Conservation (phyloP, 164 flowering plant species). For the Echeveria elegans region DNA sequence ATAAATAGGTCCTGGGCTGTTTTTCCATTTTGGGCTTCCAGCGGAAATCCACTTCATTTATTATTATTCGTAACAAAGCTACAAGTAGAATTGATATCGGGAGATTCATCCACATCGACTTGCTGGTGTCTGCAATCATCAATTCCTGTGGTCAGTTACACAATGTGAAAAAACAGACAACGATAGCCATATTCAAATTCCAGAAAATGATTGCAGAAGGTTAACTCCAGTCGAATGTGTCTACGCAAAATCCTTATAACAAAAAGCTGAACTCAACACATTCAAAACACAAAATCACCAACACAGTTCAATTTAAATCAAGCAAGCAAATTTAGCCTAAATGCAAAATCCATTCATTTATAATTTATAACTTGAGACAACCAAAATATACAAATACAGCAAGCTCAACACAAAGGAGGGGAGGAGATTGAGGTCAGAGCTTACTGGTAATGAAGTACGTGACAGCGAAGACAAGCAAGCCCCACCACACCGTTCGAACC, state of each 20-base stretch:
- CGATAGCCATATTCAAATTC: too few species aligned
- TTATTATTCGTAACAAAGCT: slow-evolving; percentile 42
- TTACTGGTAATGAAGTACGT: slow-evolving; percentile 78
- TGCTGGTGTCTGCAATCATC: slow-evolving; percentile 74
- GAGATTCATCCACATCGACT: slow-evolving; percentile 88
- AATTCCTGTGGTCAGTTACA: background rate
- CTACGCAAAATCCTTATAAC: background rate
- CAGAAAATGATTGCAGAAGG: background rate
- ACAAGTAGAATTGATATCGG: slow-evolving; percentile 69
- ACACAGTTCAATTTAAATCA: background rate
- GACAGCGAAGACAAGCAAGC: slow-evolving; percentile 51
- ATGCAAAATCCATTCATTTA: background rate
- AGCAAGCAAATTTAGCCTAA: too few species aligned
- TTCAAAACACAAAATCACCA: background rate
- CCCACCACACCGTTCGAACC: slow-evolving; percentile 82
- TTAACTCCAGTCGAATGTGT: background rate
- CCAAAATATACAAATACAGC: background rate
- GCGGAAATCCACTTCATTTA: slow-evolving; percentile 61
- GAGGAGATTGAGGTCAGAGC: slow-evolving; percentile 12
- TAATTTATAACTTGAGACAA: background rate
- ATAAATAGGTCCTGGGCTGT: slow-evolving; percentile 39
- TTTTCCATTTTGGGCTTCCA: slow-evolving; percentile 39
- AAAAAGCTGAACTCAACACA: background rate
- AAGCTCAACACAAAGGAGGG: background rate
- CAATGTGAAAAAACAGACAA: background rate